Base-by-base conservation (phyloP, 2,329 filamentous ascomycete species). In the Aureobasidium mangrovei region DNA sequence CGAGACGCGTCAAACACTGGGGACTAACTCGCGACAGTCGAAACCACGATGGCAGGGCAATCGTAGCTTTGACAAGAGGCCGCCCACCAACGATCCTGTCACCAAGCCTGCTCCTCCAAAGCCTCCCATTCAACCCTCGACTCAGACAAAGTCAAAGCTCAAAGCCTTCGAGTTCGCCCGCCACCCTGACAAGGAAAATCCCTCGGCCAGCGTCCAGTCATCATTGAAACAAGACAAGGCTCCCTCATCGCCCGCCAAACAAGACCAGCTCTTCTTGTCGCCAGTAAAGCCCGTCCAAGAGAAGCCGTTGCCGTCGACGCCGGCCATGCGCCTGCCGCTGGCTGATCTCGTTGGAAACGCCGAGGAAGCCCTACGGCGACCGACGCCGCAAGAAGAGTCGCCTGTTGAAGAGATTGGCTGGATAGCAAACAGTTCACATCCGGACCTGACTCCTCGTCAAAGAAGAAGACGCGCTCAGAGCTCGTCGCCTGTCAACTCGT, bases 321-420 rank as follows among this genome's bases (percentile, higher is more conserved):
- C 81, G 2, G 76, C 75, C 27, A 77, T 80, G 41, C 71, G 79
- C 54, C 73, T 83, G 38, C 78, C 80, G 27, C 68, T 84, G 9
- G 78, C 79, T 32, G 80, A 83, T 58, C 69, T 84, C 32, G 79
- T 84, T 43, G 79, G 79, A 58, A 81, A 82, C 63, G 74, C 75
- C 45, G 80, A 83, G 64, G 78, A 82, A 61, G 73, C 73, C 7
- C 71, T 74, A 36, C 75, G 51, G 36, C 53, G 72, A 60, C 70
- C 72, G 55, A 69, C 70, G n/a, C 69, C 71, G 28, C 71, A 70
- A 49, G 71, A 75, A 24, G 67, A 71, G 18, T 82, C 80, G 1
- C 81, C 81, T 0, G 77, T 82, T 58, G 81, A 84, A 58, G 77
- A 81, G 61, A 72, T 84, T 42, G 73, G 75, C 46, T 84, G 81